phyloP scores from a whole-genome alignment of 169 alveolate genomes.

The Plasmodium sp. region DNA sequence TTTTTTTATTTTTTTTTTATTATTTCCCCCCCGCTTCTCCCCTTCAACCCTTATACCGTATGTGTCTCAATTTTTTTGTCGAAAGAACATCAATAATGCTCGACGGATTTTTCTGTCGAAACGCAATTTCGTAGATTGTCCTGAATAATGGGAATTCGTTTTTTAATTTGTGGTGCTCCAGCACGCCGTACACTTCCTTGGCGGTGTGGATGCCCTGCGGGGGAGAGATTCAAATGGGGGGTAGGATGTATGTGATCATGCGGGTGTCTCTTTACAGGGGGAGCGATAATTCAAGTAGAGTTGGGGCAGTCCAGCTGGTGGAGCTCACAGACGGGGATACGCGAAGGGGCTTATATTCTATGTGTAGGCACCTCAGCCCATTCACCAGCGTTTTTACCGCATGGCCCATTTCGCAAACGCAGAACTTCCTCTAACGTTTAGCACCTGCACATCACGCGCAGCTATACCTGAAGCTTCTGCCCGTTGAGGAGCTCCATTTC shows the following conservation, averaged over 20 bases:
- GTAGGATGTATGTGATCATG: background rate
- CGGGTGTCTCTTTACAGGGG: background rate
- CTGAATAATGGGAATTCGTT: slow-evolving; percentile 43
- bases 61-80: slow-evolving; percentile 68
- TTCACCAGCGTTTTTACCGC: background rate
- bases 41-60: slow-evolving; percentile 13
- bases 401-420: background rate
- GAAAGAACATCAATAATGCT: slow-evolving; percentile 57
- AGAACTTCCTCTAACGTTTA: background rate
- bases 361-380: background rate
- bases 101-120: slow-evolving; percentile 40
- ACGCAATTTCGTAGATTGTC: slow-evolving; percentile 58
- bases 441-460: background rate
- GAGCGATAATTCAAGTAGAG: background rate
- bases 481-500: slow-evolving; percentile 92
- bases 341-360: background rate
- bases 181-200: slow-evolving; percentile 41
- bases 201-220: slow-evolving; percentile 44
- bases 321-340: background rate
- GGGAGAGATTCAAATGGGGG: background rate
- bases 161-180: slow-evolving; percentile 43
- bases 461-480: slow-evolving; percentile 89
- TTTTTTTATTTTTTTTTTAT: background rate
- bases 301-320: background rate
- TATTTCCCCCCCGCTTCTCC: background rate